Base-by-base conservation (phyloP, 2,329 filamentous ascomycete genomes). In the Apiospora marii region DNA sequence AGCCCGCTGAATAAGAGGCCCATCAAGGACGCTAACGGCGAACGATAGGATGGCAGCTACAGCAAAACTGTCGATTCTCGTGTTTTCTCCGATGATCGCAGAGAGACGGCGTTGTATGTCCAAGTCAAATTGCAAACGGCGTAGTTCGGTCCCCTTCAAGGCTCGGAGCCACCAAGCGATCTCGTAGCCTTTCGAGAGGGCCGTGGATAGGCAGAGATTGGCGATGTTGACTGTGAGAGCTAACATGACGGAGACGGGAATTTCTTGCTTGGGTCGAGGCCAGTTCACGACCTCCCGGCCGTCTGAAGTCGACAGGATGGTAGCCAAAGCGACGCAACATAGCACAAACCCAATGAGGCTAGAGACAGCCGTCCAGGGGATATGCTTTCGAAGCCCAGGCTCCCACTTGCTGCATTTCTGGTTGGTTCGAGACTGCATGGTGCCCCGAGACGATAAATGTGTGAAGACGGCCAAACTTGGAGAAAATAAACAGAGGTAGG, bases 91-190 rank as follows among this genome's bases (percentile, higher is more conserved):
- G 8, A 24, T 24, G 4, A 51, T 24, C 2, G n/a, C 10, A 27
- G 48, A 51, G 1, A 51, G n/a, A 1, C n/a, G 48, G 12, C 24
- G 48, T 12, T 51, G 48, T 24, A 51, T 4, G 4, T 24, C 3
- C n/a, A 51, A 24, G n/a, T 70, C 69, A 37, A 70, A 70, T 22
- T 70, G 69, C 30, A 70, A 27, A 46, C 27, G 16, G 27, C 24
- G 16, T 12, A 70, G 51, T 10, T 46, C 30, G 44, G 51, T 34
- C 6, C 49, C 69, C 41, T 46, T 70, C 13, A 70, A 19, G 30
- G 69, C 69, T 64, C 30, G n/a, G 1, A 49, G 30, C 51, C 69
- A 70, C 69, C 51, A 70, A 10, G 48, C 43, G 12, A 64, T 58
- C 24, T 27, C 61, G 49, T 70, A 70, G 16, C 69, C 69, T 22